Evolutionary conservation across 345 rosid genomes (phyloP).

Genomic region (Chamaenerion angustifolium): DNA sequence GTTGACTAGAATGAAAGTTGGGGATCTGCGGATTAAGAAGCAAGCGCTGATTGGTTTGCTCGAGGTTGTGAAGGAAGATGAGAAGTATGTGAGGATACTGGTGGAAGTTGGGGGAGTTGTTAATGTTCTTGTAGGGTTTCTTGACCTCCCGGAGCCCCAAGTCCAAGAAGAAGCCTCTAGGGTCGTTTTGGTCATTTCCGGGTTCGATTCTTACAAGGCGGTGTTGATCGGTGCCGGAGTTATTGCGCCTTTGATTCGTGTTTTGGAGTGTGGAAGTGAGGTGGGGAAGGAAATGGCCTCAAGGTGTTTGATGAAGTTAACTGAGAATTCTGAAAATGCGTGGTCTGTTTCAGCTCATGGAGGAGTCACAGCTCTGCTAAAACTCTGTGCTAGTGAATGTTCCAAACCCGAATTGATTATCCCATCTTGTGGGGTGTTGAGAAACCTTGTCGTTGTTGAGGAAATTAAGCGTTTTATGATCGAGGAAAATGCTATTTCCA

Average conservation of each 20-base stretch:
- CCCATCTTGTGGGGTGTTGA: slow-evolving; percentile 57
- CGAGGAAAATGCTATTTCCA: slow-evolving; percentile 56
- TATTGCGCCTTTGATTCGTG: slow-evolving; percentile 56
- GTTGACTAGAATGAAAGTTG: slow-evolving; percentile 83
- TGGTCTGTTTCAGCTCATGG: slow-evolving; percentile 96
- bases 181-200: slow-evolving; percentile 39
- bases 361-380: slow-evolving; percentile 74
- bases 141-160: slow-evolving; percentile 35
- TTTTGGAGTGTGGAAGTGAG: slow-evolving; percentile 45
- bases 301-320: slow-evolving; percentile 33
- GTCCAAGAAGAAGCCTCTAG: slow-evolving; percentile 54
- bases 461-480: slow-evolving; percentile 76
- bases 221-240: slow-evolving; percentile 49
- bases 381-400: slow-evolving; percentile 35
- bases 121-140: slow-evolving; percentile 37
- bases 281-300: slow-evolving; percentile 44
- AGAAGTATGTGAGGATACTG: slow-evolving; percentile 40
- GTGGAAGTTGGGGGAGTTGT: slow-evolving; percentile 43
- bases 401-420: slow-evolving; percentile 31
- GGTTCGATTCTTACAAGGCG: slow-evolving; percentile 38
- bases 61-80: slow-evolving; percentile 48
- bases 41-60: slow-evolving; percentile 53
- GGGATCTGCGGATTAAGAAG: slow-evolving; percentile 69
- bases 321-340: slow-evolving; percentile 38
- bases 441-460: slow-evolving; percentile 66